phyloP scores from a whole-genome alignment of 1,284 basidiomycete species.

The Ustilago shanxiensis region DNA sequence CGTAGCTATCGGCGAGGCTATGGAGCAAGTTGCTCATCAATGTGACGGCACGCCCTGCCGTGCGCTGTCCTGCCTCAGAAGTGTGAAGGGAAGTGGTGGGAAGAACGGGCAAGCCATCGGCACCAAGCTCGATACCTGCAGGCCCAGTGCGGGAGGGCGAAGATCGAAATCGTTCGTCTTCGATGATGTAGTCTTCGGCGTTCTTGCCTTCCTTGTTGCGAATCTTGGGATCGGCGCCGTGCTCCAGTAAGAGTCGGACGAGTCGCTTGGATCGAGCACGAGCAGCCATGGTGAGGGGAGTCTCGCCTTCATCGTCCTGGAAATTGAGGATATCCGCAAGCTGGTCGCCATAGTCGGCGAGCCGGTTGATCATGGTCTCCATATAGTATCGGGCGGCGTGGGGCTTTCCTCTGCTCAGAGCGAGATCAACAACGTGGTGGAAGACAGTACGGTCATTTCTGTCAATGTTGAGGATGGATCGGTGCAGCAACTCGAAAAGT shows the following conservation, averaged over 20 bases:
- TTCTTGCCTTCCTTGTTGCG: constrained; percentile 95
- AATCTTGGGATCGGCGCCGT: constrained; percentile 96
- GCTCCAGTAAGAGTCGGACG: constrained; percentile 94
- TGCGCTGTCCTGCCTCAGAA: constrained; percentile 87
- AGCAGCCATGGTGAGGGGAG: constrained; percentile 95
- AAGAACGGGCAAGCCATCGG: constrained; percentile 38
- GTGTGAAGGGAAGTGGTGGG: constrained; percentile 76
- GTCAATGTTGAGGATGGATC: constrained; percentile 98
- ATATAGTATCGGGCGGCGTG: constrained; percentile 99
- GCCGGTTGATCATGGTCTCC: constrained; percentile 90
- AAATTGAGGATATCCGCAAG: constrained; percentile 99
- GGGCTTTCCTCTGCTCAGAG: constrained; percentile 95
- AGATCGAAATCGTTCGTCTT: constrained; percentile 95
- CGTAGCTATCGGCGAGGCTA: constrained; percentile 89
- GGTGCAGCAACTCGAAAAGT: constrained; percentile 94
- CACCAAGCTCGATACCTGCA: constrained; percentile 48
- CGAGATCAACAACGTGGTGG: constrained; percentile 98
- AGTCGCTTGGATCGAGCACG: constrained; percentile 95
- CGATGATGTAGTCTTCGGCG: constrained; percentile 98
- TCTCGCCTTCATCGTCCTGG: constrained; percentile 98
- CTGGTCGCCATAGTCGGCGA: constrained; percentile 96
- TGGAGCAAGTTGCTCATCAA: constrained; percentile 90
- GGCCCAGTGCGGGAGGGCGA: constrained; percentile 75
- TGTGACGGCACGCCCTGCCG: constrained; percentile 79
- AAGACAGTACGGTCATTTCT: constrained; percentile 98